phyloP scores from a whole-genome alignment of 2,329 filamentous ascomycete species.

The Diatrype stigma region DNA sequence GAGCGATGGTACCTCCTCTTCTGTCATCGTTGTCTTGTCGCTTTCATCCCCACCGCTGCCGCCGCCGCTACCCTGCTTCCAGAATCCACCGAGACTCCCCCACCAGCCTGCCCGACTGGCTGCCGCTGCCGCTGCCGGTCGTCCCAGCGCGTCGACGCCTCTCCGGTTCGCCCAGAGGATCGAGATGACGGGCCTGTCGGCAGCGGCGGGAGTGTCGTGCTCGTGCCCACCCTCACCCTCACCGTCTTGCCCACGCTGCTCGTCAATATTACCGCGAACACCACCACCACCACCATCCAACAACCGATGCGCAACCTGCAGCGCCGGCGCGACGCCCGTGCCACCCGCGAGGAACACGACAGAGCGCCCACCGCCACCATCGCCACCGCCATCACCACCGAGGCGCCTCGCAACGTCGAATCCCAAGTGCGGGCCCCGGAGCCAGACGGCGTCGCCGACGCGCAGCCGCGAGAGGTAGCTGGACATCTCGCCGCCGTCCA shows the following conservation, averaged over 20 bases:
- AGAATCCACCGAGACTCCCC: slow-evolving; percentile 12
- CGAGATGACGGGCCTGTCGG: slow-evolving; percentile 47
- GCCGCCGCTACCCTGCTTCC: slow-evolving; percentile 17
- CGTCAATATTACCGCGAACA: too few relatives aligned
- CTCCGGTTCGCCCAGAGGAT: slow-evolving; percentile 80
- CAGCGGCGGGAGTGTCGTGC: slow-evolving; percentile 6
- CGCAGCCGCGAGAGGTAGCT: slow-evolving; percentile 67
- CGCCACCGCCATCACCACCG: slow-evolving; percentile 14
- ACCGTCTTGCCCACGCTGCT: slow-evolving; percentile 6
- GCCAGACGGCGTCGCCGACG: slow-evolving; percentile 61
- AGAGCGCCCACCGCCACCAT: slow-evolving; percentile 34
- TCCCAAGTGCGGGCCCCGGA: slow-evolving; percentile 75
- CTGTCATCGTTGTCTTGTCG: slow-evolving; percentile 6
- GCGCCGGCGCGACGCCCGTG: slow-evolving; percentile 84
- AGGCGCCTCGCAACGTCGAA: slow-evolving; percentile 44
- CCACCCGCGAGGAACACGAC: slow-evolving; percentile 87
- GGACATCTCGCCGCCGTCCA: slow-evolving; percentile 80
- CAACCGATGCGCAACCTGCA: slow-evolving; percentile 71
- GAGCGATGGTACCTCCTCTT: slow-evolving; percentile 10
- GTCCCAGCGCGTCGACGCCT: slow-evolving; percentile 61
- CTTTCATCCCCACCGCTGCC: slow-evolving; percentile 16
- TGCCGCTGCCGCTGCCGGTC: slow-evolving; percentile 26
- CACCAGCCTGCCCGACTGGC: neutral
- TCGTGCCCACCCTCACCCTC: neutral
- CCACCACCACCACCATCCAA: too few relatives aligned